Percentiles rank a stretch among this genome's conserved stretches.
Evolutionary conservation across 2,329 filamentous ascomycete species (phyloP).

Genomic region (Aspergillus sp.): DNA sequence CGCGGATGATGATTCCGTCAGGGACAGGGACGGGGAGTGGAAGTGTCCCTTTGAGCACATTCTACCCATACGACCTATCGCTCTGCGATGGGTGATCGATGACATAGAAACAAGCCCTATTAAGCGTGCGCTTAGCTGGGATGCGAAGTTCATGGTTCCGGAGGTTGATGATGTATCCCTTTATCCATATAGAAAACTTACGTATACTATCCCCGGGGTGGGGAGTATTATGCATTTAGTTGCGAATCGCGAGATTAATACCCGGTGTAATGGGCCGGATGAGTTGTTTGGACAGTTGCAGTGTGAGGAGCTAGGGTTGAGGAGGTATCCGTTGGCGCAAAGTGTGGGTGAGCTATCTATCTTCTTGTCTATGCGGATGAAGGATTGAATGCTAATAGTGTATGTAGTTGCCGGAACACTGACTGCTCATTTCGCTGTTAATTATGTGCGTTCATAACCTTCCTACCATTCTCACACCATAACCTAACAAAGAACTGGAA

Average conservation of each 20-base stretch:
- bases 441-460: constrained; percentile 42
- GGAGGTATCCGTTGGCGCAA: constrained; percentile 41
- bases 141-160: constrained; percentile 29
- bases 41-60: constrained; percentile 48
- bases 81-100: constrained; percentile 36
- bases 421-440: constrained; percentile 52
- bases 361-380: too few relatives aligned
- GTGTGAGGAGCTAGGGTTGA: constrained; percentile 47
- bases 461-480: too few relatives aligned
- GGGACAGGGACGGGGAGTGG: constrained; percentile 32
- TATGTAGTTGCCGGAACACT: constrained; percentile 39
- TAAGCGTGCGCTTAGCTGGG: constrained; percentile 28
- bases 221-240: constrained; percentile 60
- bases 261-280: constrained; percentile 58
- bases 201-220: constrained; percentile 32
- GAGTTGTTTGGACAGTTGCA: constrained; percentile 60
- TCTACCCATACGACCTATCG: constrained; percentile 25
- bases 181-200: constrained; percentile 36
- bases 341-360: constrained; percentile 33
- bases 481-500: too few relatives aligned
- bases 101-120: constrained; percentile 33
- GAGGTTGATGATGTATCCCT: constrained; percentile 33
- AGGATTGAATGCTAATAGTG: neutral
- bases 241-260: constrained; percentile 56
- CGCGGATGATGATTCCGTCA: constrained; percentile 14